A percentile compares a stretch with the other conserved stretches of the same genome.
Conservation (phyloP, 1,284 basidiomycete genomes). For the Puccinia triticina region DNA sequence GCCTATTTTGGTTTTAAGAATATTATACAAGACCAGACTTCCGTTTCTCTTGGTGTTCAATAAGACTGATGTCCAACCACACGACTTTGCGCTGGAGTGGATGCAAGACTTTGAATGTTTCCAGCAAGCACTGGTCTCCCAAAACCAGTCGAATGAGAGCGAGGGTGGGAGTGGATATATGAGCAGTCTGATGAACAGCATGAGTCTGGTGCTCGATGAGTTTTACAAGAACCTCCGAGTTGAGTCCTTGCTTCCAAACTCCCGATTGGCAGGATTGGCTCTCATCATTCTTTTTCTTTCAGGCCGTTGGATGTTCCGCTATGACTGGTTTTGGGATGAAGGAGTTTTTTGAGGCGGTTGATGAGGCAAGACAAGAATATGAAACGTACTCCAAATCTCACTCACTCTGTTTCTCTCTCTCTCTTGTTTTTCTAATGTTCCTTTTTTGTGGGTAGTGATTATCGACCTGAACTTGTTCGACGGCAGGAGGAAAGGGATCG, state of each 20-base stretch:
- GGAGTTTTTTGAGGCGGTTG: conserved; percentile 87
- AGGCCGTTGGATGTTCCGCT: conserved; percentile 95
- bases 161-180: conserved; percentile 76
- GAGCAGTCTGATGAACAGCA: conserved; percentile 98
- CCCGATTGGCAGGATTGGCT: conserved; percentile 19
- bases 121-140: conserved; percentile 63
- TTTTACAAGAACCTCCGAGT: conserved; percentile 97
- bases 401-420: conserved; percentile 6
- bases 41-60: conserved; percentile 99
- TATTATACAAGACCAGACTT: conserved; percentile 95
- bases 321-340: conserved; percentile 89
- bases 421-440: background rate
- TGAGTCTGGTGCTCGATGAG: conserved; percentile 97
- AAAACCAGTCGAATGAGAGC: conserved; percentile 77
- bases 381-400: conserved; percentile 67
- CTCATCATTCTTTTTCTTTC: conserved; percentile 37
- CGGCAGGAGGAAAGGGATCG: conserved; percentile 65
- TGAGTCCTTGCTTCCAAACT: conserved; percentile 5
- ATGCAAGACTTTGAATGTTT: conserved; percentile 91
- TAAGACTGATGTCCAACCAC: conserved; percentile 88
- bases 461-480: conserved; percentile 83
- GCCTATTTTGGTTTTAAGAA: conserved; percentile 67
- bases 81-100: conserved; percentile 93
- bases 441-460: conserved; percentile 69
- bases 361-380: conserved; percentile 83